phyloP scores from a whole-genome alignment of 2,329 filamentous ascomycete species.

The Tolypocladium sp. region DNA sequence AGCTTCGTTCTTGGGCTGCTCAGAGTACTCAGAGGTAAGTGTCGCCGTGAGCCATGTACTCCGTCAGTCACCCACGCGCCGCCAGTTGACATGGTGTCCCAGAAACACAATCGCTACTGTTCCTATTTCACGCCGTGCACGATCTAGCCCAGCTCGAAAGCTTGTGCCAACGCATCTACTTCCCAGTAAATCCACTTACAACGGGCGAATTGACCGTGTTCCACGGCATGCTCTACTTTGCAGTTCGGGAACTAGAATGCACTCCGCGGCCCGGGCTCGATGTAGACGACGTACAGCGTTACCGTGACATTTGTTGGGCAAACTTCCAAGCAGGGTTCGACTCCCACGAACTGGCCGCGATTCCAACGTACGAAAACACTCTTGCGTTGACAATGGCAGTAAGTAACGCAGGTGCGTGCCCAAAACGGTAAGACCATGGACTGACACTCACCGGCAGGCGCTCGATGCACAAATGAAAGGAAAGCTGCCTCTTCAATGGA shows the following conservation, averaged over 20 bases:
- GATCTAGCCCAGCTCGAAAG: constrained; percentile 6
- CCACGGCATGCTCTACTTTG: constrained; percentile 6
- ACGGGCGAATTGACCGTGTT: constrained; percentile 8
- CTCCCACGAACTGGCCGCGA: neutral
- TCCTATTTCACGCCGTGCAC: constrained; percentile 9
- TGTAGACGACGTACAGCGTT: neutral
- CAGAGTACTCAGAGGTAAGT: neutral
- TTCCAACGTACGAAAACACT: neutral
- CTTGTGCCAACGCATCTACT: constrained; percentile 9
- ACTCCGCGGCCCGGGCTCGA: neutral
- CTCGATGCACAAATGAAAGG: constrained; percentile 8
- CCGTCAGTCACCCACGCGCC: neutral
- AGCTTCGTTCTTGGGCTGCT: neutral
- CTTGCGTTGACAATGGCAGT: neutral
- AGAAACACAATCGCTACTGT: constrained; percentile 1
- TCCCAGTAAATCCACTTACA: constrained; percentile 9
- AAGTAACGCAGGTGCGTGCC: neutral
- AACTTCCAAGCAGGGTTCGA: neutral
- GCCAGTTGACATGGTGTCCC: neutral
- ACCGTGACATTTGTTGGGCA: neutral
- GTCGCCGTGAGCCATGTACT: neutral
- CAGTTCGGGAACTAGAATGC: neutral
- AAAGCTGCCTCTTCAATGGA: constrained; percentile 8
- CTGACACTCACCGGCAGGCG: constrained; percentile 1
- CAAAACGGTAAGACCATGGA: neutral